Conservation (phyloP, 148 eudicot genomes). For the Spergularia marina region DNA sequence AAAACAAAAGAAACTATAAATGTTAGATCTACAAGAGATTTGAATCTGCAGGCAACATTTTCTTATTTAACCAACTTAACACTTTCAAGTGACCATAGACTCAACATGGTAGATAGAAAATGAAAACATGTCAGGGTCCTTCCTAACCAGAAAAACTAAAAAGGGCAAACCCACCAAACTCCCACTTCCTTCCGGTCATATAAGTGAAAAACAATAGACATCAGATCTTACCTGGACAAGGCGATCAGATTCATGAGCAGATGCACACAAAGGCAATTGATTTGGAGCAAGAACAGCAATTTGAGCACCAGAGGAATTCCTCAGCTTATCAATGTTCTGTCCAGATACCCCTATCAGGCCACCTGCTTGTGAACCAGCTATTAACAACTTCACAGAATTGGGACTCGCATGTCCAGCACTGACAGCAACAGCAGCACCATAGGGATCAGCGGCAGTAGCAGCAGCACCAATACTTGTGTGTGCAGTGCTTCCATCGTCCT, state of each 20-base stretch:
- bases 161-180: not conserved
- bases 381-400: slow-evolving; percentile 70
- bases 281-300: slow-evolving; percentile 74
- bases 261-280: slow-evolving; percentile 87
- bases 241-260: slow-evolving; percentile 90
- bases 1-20: not conserved
- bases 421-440: slow-evolving; percentile 30
- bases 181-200: not conserved
- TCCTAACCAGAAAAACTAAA: not conserved
- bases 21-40: not conserved
- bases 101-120: not conserved
- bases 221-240: slow-evolving; percentile 70
- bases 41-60: not conserved
- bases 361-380: slow-evolving; percentile 98
- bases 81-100: not conserved
- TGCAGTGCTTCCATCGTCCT: slow-evolving; percentile 59
- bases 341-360: slow-evolving; percentile 82
- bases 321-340: slow-evolving; percentile 83
- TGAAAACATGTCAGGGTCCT: not conserved
- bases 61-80: not conserved
- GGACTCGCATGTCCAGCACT: slow-evolving; percentile 58
- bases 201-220: slow-evolving; percentile 11
- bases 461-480: slow-evolving; percentile 46
- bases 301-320: slow-evolving; percentile 79
- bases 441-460: slow-evolving; percentile 27